These are phyloP conservation scores for Epichloe sylvatica DNA, from an alignment of 2,329 filamentous ascomycete species.

Conservation along the genomic window DNA sequence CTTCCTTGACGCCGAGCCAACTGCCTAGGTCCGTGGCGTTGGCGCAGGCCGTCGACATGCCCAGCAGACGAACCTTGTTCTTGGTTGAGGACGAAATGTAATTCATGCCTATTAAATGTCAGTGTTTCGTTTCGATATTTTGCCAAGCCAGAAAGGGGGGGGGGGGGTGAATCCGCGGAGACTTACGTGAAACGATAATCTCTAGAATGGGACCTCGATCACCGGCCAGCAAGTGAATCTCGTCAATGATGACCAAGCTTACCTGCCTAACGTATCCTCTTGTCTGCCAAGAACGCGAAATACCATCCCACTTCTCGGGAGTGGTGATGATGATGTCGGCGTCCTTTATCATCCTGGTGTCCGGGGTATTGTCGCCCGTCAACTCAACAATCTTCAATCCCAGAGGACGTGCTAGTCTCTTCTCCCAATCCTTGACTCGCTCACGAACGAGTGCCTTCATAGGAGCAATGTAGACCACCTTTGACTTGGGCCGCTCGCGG, in stretches of 20 bases:
- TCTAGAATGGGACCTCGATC: slow-evolving; percentile 95
- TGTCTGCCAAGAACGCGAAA: slow-evolving; percentile 96
- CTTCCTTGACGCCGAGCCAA: slow-evolving; percentile 94
- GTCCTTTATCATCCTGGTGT: slow-evolving; percentile 87
- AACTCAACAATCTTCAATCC: slow-evolving; percentile 86
- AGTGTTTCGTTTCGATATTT: neutral
- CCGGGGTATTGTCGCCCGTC: slow-evolving; percentile 93
- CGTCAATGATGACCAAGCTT: slow-evolving; percentile 92
- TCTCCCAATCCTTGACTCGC: slow-evolving; percentile 87
- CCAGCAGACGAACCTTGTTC: slow-evolving; percentile 73
- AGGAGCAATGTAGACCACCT: slow-evolving; percentile 96
- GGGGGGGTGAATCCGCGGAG: too few species aligned
- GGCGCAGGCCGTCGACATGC: slow-evolving; percentile 98
- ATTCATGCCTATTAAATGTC: slow-evolving; percentile 59
- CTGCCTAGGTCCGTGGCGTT: slow-evolving; percentile 90
- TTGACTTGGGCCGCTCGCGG: slow-evolving; percentile 81
- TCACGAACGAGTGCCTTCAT: slow-evolving; percentile 98
- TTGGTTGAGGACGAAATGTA: slow-evolving; percentile 94
- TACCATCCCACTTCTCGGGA: slow-evolving; percentile 99
- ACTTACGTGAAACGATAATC: slow-evolving; percentile 67
- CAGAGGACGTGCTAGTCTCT: slow-evolving; percentile 65
- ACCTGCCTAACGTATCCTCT: slow-evolving; percentile 92
- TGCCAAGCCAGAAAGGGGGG: too few species aligned
- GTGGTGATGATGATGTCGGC: slow-evolving; percentile 98
- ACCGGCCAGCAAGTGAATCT: slow-evolving; percentile 93